phyloP scores from a whole-genome alignment of 371 early-diverging fungal species.

The Saksenaea vasiformis region DNA sequence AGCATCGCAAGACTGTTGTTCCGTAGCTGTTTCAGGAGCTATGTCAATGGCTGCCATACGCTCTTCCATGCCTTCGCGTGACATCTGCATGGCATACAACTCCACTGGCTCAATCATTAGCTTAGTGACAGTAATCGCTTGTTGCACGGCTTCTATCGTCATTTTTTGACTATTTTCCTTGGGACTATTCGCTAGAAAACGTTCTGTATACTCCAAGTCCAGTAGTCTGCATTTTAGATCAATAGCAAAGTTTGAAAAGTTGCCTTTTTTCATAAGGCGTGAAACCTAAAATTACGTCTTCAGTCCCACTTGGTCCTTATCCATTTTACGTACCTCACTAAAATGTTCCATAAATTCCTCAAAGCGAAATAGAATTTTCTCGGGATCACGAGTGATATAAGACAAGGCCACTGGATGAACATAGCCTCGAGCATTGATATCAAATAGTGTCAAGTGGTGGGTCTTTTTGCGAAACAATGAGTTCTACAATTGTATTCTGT shows the following conservation, averaged over 20 bases:
- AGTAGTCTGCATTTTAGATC: slow-evolving; percentile 53
- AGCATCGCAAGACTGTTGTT: neutral
- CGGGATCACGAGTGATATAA: slow-evolving; percentile 54
- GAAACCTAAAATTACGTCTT: slow-evolving; percentile 27
- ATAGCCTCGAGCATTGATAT: slow-evolving; percentile 62
- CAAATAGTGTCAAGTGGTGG: slow-evolving; percentile 62
- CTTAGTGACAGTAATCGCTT: slow-evolving; percentile 33
- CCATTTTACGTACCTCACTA: slow-evolving; percentile 23
- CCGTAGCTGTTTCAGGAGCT: slow-evolving; percentile 7
- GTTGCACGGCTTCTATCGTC: slow-evolving; percentile 39
- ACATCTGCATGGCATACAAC: slow-evolving; percentile 20
- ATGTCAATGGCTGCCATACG: neutral
- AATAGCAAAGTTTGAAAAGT: slow-evolving; percentile 55
- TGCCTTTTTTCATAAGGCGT: slow-evolving; percentile 56
- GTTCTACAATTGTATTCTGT: neutral
- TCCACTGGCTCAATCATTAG: slow-evolving; percentile 46
- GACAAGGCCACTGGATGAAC: slow-evolving; percentile 62
- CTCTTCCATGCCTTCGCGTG: slow-evolving; percentile 8
- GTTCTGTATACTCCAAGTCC: slow-evolving; percentile 55
- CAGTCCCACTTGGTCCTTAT: neutral
- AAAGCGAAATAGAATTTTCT: slow-evolving; percentile 51
- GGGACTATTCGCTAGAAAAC: neutral
- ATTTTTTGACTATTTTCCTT: slow-evolving; percentile 6
- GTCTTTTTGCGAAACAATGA: slow-evolving; percentile 37
- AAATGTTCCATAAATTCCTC: slow-evolving; percentile 47